Evolutionary conservation across 805 yeast genomes (phyloP), one percentile per base, ranked within the genome.

Genomic region (Suhomyces canberraensis): DNA sequence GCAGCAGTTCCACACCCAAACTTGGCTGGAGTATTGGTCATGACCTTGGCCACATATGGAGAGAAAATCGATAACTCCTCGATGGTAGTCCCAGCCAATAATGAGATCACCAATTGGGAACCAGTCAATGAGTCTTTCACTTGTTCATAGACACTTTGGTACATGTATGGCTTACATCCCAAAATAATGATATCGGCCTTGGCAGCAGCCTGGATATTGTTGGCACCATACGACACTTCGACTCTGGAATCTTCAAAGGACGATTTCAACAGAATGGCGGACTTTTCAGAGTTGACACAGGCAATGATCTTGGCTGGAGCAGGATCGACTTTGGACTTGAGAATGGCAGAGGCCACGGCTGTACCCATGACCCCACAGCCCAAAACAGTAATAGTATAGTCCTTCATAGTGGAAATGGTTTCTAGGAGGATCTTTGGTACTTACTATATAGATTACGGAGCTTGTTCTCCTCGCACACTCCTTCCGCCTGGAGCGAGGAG

Each of bases 311-410:
- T 76, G 18, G 72, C 56, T 19, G 98, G 97, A 40, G 74, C 75
- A 4, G 81, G 76, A 14, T 58, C 57, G 44, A 73, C 70, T 17
- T 61, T 43, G 8, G 64, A 40, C 25, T 75, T 73, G 36, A 86
- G 65, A 31, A 85, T 78, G 8, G 98, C 95, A 9, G 86, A 73
- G 21, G 87, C 73, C 31, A 93, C 86, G 8, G 98, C 96, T 13
- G 91, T 83, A 41, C 98, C 98, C 88, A 93, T 86, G 37, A 85
- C 89, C 42, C 99, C 99, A 52, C 95, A 79, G 24, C 97, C 99
- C 37, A 93, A 71, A 20, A 93, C 79, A 13, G 90, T 75, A 36
- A 91, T 64, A 3, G 87, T 82, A 65, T 76, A 77, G 41, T 57
- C 48, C 32, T 56, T 41, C 60, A 57, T 52, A 3, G 20, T 20